These are phyloP conservation scores for Wickerhamomyces mucosus DNA, from an alignment of 805 yeast species.

Conservation along the genomic window DNA sequence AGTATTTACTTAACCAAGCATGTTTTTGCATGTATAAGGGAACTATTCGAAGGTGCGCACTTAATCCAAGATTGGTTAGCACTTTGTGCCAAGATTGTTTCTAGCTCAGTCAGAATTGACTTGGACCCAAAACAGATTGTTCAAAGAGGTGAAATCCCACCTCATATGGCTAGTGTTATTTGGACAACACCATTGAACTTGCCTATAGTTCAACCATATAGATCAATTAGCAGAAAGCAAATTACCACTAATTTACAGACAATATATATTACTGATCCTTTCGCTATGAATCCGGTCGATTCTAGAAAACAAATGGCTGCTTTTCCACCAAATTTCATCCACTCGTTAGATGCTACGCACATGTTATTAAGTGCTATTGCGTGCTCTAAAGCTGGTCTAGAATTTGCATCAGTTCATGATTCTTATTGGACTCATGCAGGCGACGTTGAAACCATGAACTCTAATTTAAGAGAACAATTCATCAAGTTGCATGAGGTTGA, in stretches of 20 bases:
- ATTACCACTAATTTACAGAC: slow-evolving; percentile 81
- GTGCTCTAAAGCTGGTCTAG: slow-evolving; percentile 54
- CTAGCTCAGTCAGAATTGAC: slow-evolving; percentile 68
- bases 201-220: slow-evolving; percentile 95
- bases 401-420: slow-evolving; percentile 94
- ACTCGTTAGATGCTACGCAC: slow-evolving; percentile 93
- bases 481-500: slow-evolving; percentile 68
- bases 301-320: slow-evolving; percentile 86
- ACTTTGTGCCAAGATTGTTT: slow-evolving; percentile 70
- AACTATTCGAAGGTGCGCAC: slow-evolving; percentile 87
- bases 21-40: slow-evolving; percentile 78
- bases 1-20: slow-evolving; percentile 63
- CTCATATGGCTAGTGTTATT: slow-evolving; percentile 76
- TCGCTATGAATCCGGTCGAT: slow-evolving; percentile 71
- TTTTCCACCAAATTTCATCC: slow-evolving; percentile 92
- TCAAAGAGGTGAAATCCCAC: slow-evolving; percentile 40
- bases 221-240: slow-evolving; percentile 54
- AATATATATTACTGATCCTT: slow-evolving; percentile 84
- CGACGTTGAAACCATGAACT: slow-evolving; percentile 67
- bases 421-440: slow-evolving; percentile 97
- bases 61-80: slow-evolving; percentile 95
- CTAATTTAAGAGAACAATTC: slow-evolving; percentile 64
- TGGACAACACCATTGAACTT: slow-evolving; percentile 97
- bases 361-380: slow-evolving; percentile 84
- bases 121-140: slow-evolving; percentile 33